Conservation (phyloP, 164 flowering plant genomes). For the Dillenia turbinata region DNA sequence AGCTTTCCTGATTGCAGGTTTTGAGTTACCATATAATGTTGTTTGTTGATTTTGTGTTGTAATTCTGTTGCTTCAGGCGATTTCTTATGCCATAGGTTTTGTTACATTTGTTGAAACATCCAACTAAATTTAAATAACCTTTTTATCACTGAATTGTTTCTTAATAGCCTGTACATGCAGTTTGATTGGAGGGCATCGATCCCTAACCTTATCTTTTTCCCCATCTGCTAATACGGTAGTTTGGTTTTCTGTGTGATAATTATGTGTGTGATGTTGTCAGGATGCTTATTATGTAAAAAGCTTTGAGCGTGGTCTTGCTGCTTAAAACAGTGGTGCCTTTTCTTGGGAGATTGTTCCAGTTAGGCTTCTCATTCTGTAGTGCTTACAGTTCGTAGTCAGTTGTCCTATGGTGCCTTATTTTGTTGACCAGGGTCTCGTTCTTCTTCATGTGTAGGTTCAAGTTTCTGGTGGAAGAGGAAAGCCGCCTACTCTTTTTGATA, state of each 20-base stretch:
- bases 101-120: too few relatives aligned
- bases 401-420: too few relatives aligned
- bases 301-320: constrained; percentile 91
- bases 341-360: constrained; percentile 91
- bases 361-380: constrained; percentile 9
- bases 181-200: too few relatives aligned
- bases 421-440: too few relatives aligned
- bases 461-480: constrained; percentile 71
- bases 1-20: not conserved
- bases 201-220: too few relatives aligned
- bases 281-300: constrained; percentile 82
- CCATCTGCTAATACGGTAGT: too few relatives aligned
- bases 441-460: constrained; percentile 39
- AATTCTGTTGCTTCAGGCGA: not conserved
- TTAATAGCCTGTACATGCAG: too few relatives aligned
- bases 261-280: constrained; percentile 25
- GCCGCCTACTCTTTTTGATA: constrained; percentile 46
- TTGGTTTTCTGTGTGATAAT: too few relatives aligned
- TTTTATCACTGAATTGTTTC: too few relatives aligned
- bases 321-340: constrained; percentile 67
- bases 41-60: not conserved
- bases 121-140: too few relatives aligned
- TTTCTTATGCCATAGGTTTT: too few relatives aligned
- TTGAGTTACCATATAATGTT: not conserved
- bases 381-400: not conserved